These are phyloP conservation scores for Alloascoidea africana DNA, from an alignment of 805 yeast genomes.

Conservation along the genomic window DNA sequence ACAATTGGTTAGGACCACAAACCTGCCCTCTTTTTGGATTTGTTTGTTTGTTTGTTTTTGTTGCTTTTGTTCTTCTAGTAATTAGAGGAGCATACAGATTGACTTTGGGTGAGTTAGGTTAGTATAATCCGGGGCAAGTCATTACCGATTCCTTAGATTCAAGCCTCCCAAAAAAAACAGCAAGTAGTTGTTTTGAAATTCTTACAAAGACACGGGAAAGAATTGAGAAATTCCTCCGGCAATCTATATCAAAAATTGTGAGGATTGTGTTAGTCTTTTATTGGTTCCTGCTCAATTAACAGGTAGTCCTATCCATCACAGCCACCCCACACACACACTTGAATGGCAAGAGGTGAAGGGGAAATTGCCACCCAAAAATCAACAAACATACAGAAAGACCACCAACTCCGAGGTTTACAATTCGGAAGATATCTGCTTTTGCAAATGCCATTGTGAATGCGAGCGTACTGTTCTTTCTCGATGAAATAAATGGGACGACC, in stretches of 20 bases:
- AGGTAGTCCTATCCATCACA: conserved; percentile 9
- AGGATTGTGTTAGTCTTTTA: conserved; percentile 2
- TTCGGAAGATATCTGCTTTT: conserved; percentile 14
- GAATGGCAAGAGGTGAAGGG: neutral
- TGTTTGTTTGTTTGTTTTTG: too few relatives aligned
- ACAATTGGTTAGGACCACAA: too few relatives aligned
- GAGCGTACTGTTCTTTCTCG: too few relatives aligned
- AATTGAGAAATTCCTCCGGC: conserved; percentile 17
- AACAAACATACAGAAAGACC: conserved; percentile 11
- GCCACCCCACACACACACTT: conserved; percentile 5
- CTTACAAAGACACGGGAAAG: conserved; percentile 15
- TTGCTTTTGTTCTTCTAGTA: too few relatives aligned
- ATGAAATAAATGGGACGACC: too few relatives aligned
- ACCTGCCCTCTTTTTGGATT: too few relatives aligned
- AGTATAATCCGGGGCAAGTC: too few relatives aligned
- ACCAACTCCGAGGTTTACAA: conserved; percentile 17
- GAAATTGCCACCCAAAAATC: neutral
- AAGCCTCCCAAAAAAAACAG: conserved; percentile 1
- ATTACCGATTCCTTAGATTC: too few relatives aligned
- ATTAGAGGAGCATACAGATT: too few relatives aligned
- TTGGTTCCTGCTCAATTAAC: conserved; percentile 7
- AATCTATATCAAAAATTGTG: conserved; percentile 5
- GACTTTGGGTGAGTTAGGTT: too few relatives aligned
- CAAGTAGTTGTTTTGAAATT: conserved; percentile 3
- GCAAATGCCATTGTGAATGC: neutral